These are phyloP conservation scores for Stemphylium beticola DNA, from an alignment of 2,329 filamentous ascomycete genomes.

Conservation along the genomic window DNA sequence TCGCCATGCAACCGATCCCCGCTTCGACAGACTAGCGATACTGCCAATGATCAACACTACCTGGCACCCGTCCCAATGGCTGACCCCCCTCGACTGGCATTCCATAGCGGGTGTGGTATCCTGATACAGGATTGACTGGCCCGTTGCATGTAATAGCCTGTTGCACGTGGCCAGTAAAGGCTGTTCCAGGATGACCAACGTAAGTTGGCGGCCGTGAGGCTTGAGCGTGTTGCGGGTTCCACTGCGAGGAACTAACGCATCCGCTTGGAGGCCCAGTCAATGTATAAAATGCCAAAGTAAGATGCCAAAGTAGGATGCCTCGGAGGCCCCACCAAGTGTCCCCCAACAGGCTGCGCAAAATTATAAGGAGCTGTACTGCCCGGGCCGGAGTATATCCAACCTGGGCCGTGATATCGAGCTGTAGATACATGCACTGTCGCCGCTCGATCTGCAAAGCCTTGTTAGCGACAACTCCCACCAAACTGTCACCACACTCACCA, in stretches of 20 bases:
- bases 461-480: background rate
- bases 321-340: no score
- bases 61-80: background rate
- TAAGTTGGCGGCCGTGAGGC: background rate
- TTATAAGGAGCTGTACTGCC: no score
- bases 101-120: background rate
- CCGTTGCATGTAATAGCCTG: background rate
- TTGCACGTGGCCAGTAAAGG: background rate
- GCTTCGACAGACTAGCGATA: no score
- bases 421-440: background rate
- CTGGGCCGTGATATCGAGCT: no score
- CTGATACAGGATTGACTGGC: background rate
- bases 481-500: background rate
- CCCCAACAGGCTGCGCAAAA: no score
- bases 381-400: no score
- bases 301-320: no score
- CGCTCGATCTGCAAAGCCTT: background rate
- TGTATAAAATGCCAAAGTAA: no score
- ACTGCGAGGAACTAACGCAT: no score
- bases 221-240: background rate
- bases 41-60: background rate
- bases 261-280: no score
- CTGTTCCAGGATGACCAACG: background rate
- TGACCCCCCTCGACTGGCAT: background rate
- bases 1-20: no score